A percentile compares a stretch with the other conserved stretches of the same genome.
Evolutionary conservation across 139 green algal species (phyloP).

Genomic region (Auxenochlorella pyrenoidosa): DNA sequence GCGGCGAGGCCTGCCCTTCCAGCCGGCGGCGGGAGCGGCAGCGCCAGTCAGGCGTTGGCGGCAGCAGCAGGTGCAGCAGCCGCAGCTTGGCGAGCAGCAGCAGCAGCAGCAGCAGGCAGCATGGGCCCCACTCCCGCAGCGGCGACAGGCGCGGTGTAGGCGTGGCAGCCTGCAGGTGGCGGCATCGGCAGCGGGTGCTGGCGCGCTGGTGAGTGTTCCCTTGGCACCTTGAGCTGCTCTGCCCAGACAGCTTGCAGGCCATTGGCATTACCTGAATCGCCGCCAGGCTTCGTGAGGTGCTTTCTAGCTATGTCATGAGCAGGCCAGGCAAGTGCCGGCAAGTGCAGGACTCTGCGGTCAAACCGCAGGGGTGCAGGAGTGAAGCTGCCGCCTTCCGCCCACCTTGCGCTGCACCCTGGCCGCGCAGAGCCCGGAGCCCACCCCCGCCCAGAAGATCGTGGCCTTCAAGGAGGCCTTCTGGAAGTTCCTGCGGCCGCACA

Average conservation of each 20-base stretch:
- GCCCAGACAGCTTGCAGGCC: too few relatives aligned
- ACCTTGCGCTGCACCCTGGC: background rate
- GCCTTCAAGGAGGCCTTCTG: constrained; percentile 91
- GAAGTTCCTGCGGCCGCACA: constrained; percentile 98
- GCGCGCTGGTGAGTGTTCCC: constrained; percentile 19
- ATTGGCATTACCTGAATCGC: too few relatives aligned
- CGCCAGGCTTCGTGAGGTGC: too few relatives aligned
- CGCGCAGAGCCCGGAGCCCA: constrained; percentile 21
- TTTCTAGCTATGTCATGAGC: too few relatives aligned
- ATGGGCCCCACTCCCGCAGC: constrained; percentile 1
- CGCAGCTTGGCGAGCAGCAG: background rate
- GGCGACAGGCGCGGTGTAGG: background rate
- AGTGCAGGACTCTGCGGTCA: too few relatives aligned
- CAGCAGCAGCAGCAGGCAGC: constrained; percentile 4
- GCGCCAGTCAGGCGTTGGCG: background rate
- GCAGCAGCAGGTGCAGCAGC: constrained; percentile 8
- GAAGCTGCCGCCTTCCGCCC: too few relatives aligned
- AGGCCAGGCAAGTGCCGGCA: too few relatives aligned
- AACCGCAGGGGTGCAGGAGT: too few relatives aligned
- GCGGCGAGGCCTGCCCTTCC: background rate
- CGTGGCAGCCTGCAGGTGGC: background rate
- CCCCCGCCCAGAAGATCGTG: constrained; percentile 38
- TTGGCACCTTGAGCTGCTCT: background rate
- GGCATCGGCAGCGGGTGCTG: constrained; percentile 18
- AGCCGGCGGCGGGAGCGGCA: background rate